phyloP scores from a whole-genome alignment of 139 green algal genomes.

The Micractinium conductrix region DNA sequence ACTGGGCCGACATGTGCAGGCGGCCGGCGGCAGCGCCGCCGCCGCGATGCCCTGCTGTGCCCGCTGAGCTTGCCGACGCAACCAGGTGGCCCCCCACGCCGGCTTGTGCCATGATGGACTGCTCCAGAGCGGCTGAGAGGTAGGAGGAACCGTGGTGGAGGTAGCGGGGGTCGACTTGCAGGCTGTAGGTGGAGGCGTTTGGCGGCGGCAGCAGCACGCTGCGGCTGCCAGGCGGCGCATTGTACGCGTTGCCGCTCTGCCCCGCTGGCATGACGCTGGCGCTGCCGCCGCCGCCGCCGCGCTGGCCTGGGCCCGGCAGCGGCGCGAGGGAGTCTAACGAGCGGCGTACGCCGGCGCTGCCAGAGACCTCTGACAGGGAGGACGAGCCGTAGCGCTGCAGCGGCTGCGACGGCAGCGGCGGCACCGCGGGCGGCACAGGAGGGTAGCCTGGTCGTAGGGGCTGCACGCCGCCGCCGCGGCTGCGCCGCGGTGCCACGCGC shows the following conservation, averaged over 20 bases:
- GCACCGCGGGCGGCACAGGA: neutral
- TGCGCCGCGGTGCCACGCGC: neutral
- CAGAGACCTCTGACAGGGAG: neutral
- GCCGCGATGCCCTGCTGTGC: slow-evolving; percentile 4
- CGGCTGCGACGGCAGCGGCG: slow-evolving; percentile 5
- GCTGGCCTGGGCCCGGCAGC: neutral
- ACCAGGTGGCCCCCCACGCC: slow-evolving; percentile 33
- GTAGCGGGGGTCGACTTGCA: slow-evolving; percentile 27
- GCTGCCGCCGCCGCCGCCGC: too few species aligned
- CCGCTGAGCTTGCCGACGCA: neutral
- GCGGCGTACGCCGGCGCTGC: neutral
- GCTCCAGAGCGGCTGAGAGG: slow-evolving; percentile 45
- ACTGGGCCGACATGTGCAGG: neutral
- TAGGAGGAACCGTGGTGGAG: slow-evolving; percentile 33
- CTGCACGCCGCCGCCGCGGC: neutral
- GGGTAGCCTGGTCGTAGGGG: slow-evolving; percentile 14
- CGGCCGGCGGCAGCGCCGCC: neutral
- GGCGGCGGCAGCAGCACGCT: slow-evolving; percentile 30
- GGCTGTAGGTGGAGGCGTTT: slow-evolving; percentile 36
- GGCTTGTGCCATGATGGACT: slow-evolving; percentile 15
- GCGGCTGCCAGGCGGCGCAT: neutral
- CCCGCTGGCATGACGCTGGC: neutral
- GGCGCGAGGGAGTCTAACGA: slow-evolving; percentile 3
- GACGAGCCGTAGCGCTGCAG: neutral
- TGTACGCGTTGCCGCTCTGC: too few species aligned